Evolutionary conservation across 192 early-diverging fungal species (phyloP).

Genomic region (Coemansia sp.): DNA sequence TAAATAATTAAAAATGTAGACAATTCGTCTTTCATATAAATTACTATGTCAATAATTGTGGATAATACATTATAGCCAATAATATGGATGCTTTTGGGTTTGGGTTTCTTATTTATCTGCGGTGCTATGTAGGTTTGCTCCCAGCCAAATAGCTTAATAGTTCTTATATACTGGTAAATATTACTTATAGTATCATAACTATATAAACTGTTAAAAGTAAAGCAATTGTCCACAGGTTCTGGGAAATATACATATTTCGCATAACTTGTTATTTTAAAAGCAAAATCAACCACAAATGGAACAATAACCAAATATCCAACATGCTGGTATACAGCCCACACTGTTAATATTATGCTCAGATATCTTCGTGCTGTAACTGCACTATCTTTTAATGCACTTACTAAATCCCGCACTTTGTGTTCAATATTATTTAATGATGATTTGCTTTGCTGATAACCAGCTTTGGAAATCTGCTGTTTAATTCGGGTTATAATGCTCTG

Average conservation of each 20-base stretch:
- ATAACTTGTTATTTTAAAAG: neutral
- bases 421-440: no score
- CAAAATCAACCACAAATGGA: neutral
- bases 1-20: conserved; percentile 6
- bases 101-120: no score
- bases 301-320: neutral
- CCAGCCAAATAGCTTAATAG: conserved; percentile 46
- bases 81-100: conserved; percentile 16
- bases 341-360: neutral
- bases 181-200: neutral
- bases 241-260: neutral
- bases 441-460: no score
- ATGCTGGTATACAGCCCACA: neutral
- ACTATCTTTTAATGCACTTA: no score
- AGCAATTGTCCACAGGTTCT: neutral
- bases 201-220: neutral
- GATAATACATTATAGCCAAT: conserved; percentile 12
- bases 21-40: neutral
- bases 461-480: no score
- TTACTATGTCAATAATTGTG: neutral
- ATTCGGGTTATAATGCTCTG: no score
- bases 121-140: conserved; percentile 19
- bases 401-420: no score
- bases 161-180: neutral
- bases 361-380: neutral